Conservation (phyloP, 2,329 filamentous ascomycete species). For the Sclerotinia glacialis region DNA sequence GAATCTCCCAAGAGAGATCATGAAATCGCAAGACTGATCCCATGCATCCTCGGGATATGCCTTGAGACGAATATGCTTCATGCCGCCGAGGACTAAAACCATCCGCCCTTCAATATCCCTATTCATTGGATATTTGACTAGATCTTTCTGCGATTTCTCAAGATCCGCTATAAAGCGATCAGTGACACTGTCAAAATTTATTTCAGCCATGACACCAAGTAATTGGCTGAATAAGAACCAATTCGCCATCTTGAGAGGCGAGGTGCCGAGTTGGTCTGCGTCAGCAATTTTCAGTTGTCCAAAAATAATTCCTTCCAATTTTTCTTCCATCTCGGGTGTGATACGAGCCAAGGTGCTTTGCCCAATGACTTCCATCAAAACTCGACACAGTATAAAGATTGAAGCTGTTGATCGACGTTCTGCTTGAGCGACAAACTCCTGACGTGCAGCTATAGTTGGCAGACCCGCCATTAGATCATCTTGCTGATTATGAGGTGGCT, state of each 20-base stretch:
- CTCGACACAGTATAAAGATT: constrained; percentile 91
- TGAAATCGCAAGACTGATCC: constrained; percentile 85
- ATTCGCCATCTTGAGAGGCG: constrained; percentile 83
- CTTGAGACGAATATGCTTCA: constrained; percentile 83
- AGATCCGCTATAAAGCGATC: constrained; percentile 80
- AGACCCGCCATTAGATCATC: constrained; percentile 26
- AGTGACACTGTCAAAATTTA: constrained; percentile 83
- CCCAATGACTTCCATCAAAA: constrained; percentile 88
- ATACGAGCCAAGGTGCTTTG: constrained; percentile 82
- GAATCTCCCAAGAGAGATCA: constrained; percentile 75
- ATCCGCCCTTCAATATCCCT: constrained; percentile 76
- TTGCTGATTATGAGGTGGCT: constrained; percentile 48
- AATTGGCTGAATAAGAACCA: constrained; percentile 94
- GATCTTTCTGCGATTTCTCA: constrained; percentile 71
- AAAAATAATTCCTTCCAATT: constrained; percentile 93
- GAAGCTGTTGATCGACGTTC: constrained; percentile 91
- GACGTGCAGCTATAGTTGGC: constrained; percentile 46
- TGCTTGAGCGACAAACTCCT: constrained; percentile 72
- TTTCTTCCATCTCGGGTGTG: constrained; percentile 87
- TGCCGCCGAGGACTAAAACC: constrained; percentile 82
- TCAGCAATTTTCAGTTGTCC: constrained; percentile 89
- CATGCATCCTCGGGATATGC: constrained; percentile 71
- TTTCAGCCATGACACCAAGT: constrained; percentile 91
- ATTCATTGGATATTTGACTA: constrained; percentile 66
- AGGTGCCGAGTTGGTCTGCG: constrained; percentile 72